Percentiles rank a stretch among this genome's conserved stretches.
Evolutionary conservation across 768 basidiomycete species (phyloP).

Genomic region (Boletales sp.): DNA sequence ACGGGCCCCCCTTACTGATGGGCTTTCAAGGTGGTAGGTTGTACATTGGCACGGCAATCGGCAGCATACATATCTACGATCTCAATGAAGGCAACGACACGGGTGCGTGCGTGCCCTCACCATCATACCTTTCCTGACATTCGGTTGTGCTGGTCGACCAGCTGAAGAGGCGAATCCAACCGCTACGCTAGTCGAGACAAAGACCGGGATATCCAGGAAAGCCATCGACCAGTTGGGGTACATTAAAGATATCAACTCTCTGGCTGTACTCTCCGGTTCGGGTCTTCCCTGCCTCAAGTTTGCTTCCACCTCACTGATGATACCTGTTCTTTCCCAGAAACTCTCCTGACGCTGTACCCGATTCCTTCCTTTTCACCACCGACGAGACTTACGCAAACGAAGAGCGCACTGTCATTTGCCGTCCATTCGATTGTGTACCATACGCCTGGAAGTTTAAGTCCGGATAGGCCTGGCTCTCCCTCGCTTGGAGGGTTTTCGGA

Average conservation of each 20-base stretch:
- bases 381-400: constrained; percentile 70
- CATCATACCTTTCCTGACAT: constrained; percentile 25
- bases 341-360: constrained; percentile 68
- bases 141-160: constrained; percentile 1
- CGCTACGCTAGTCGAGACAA: constrained; percentile 53
- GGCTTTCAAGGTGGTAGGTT: constrained; percentile 46
- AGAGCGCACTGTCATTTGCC: constrained; percentile 81
- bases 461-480: constrained; percentile 10
- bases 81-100: constrained; percentile 37
- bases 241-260: constrained; percentile 79
- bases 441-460: constrained; percentile 25
- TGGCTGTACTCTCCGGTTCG: constrained; percentile 81
- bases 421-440: constrained; percentile 61
- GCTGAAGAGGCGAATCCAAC: constrained; percentile 1
- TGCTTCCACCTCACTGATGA: background rate
- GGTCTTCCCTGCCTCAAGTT: constrained; percentile 13
- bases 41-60: constrained; percentile 59
- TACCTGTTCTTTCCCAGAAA: constrained; percentile 45
- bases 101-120: constrained; percentile 30
- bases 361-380: constrained; percentile 69
- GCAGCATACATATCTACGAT: constrained; percentile 52
- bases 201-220: constrained; percentile 59
- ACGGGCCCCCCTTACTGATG: background rate
- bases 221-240: constrained; percentile 88
- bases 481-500: constrained; percentile 6